Evolutionary conservation across 75 land plant genomes (phyloP), one percentile per base, ranked within the genome.

Genomic region (Cryptomeria japonica): DNA sequence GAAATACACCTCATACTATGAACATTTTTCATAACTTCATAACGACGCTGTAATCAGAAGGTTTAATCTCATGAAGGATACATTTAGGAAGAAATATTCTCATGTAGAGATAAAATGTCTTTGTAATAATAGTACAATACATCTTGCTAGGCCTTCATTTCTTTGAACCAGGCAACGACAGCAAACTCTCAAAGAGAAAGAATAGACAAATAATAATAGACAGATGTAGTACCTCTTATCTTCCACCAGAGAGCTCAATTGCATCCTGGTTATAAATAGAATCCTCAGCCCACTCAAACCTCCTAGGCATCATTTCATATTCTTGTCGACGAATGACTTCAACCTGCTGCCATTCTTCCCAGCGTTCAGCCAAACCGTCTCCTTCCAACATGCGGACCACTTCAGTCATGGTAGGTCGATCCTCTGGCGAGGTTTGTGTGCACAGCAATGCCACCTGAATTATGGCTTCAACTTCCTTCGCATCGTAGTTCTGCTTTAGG

Each of bases 331-430:
- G 90, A 41, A 87, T 93, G 37, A 91, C 93, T 86, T 97, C 98
- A 1, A 94, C 92, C 53, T 96, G 92, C 87, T 96, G 93, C 99
- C 99, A 97, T 80, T 96, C 93, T 83, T 94, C 96, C 99, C 99
- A 97, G 55, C 96, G 89, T 87, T 97, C 99, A 16, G 96, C 99
- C 84, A 97, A 85, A 8, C 94, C 96, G 42, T 96, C 99, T 34
- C 99, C 99, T 88, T 96, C 98, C 83, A 97, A 86, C 99, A 97
- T 97, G 34, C 98, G 89, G 9, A 94, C 99, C 4, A 97, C 99
- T 49, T 95, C 96, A 15, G 93, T 89, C 99, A 97, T 96, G n/a
- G 91, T 90, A 34, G 99, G 99, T 6, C 99, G 96, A 28, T 96
- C 96, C 86, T 93, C 93, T 5, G 98, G 96, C 25, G 92, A 94